Conservation (phyloP, 2,329 filamentous ascomycete species). For the Fusarium sp. region DNA sequence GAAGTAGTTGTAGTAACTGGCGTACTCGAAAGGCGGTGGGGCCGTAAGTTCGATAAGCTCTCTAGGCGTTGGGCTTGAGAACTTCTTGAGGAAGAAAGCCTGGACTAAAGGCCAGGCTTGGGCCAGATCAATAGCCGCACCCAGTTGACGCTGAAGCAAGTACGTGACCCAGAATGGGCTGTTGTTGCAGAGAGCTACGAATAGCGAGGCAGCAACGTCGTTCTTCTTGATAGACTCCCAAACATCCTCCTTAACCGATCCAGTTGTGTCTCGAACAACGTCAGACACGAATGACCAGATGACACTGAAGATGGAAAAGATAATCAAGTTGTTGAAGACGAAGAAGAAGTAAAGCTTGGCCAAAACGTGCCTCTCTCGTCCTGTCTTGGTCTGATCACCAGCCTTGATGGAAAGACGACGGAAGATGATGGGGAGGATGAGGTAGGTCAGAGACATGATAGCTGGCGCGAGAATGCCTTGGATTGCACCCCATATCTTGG, state of each 20-base stretch:
- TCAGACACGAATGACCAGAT: slow-evolving; percentile 79
- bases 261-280: slow-evolving; percentile 69
- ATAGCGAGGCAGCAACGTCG: slow-evolving; percentile 72
- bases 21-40: slow-evolving; percentile 92
- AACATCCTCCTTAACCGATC: slow-evolving; percentile 66
- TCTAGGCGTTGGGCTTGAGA: slow-evolving; percentile 87
- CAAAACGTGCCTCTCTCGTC: slow-evolving; percentile 90
- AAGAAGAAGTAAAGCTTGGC: slow-evolving; percentile 95
- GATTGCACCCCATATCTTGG: slow-evolving; percentile 82
- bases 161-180: slow-evolving; percentile 96
- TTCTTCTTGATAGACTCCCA: slow-evolving; percentile 77
- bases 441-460: slow-evolving; percentile 87
- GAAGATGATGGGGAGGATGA: slow-evolving; percentile 91
- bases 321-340: slow-evolving; percentile 94
- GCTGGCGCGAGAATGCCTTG: slow-evolving; percentile 94
- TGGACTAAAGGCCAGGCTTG: slow-evolving; percentile 88
- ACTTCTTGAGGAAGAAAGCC: slow-evolving; percentile 86
- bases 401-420: slow-evolving; percentile 84
- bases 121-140: slow-evolving; percentile 92
- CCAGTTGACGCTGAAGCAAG: slow-evolving; percentile 91
- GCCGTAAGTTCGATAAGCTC: slow-evolving; percentile 94
- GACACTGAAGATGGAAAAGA: slow-evolving; percentile 92
- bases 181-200: slow-evolving; percentile 82
- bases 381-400: slow-evolving; percentile 92
- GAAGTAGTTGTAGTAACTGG: slow-evolving; percentile 98